These are phyloP conservation scores for Aspergillus carlsbadensis DNA, from an alignment of 495 filamentous ascomycete species.

Conservation along the genomic window DNA sequence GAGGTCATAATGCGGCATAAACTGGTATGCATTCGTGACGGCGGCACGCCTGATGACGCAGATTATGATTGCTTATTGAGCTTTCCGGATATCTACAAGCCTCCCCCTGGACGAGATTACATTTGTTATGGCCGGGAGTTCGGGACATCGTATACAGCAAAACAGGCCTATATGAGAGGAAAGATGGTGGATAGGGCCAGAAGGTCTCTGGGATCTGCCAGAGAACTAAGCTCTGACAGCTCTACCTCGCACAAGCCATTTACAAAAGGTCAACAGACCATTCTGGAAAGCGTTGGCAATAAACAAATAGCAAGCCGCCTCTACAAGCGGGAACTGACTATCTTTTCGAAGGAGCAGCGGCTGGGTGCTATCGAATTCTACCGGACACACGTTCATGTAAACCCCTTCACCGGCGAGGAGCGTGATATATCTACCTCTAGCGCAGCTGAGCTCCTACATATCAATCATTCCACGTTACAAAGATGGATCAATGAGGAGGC, in stretches of 20 bases:
- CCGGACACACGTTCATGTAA: not conserved
- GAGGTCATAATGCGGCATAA: not conserved
- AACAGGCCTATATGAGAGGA: not conserved
- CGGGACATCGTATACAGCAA: not conserved
- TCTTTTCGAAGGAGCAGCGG: not conserved
- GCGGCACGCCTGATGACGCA: not conserved
- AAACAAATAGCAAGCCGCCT: not conserved
- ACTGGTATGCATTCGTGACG: not conserved
- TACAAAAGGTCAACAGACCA: not conserved
- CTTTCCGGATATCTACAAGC: not conserved
- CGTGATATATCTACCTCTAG: not conserved
- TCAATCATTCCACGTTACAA: not conserved
- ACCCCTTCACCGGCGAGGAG: not conserved
- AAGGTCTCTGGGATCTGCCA: not conserved
- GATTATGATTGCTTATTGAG: not conserved
- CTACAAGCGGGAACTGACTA: not conserved
- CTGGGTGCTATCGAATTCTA: not conserved
- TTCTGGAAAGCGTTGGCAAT: not conserved
- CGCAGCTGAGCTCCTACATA: not conserved
- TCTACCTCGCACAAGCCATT: not conserved
- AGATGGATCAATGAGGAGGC: not conserved
- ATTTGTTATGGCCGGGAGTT: not conserved
- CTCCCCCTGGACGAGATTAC: too few species aligned
- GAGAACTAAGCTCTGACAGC: not conserved
- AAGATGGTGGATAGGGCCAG: not conserved